These are phyloP conservation scores for Gloeostereum incarnatum DNA, from an alignment of 768 basidiomycete genomes.

Conservation along the genomic window DNA sequence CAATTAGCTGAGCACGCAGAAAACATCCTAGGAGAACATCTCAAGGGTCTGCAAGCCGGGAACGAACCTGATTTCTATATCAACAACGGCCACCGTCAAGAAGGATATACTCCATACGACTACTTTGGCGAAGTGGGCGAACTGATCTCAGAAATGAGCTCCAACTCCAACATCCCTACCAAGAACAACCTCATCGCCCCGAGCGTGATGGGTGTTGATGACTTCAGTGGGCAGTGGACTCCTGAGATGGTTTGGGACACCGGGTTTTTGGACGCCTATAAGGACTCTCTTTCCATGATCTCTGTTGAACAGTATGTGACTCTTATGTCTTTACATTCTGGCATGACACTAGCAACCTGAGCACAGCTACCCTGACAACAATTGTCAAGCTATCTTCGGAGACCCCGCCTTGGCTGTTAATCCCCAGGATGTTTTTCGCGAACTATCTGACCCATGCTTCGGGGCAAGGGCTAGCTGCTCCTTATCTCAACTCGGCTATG, in stretches of 20 bases:
- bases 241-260: slow-evolving; percentile 46
- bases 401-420: slow-evolving; percentile 23
- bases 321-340: neutral
- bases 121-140: slow-evolving; percentile 49
- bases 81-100: neutral
- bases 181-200: slow-evolving; percentile 50
- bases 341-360: neutral
- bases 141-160: slow-evolving; percentile 32
- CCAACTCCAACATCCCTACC: slow-evolving; percentile 20
- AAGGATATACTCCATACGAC: slow-evolving; percentile 18
- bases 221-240: slow-evolving; percentile 44
- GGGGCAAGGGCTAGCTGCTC: slow-evolving; percentile 33
- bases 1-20: slow-evolving; percentile 18
- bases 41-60: slow-evolving; percentile 38
- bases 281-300: slow-evolving; percentile 29
- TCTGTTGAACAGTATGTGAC: slow-evolving; percentile 45
- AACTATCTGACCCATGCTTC: slow-evolving; percentile 52
- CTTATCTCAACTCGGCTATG: slow-evolving; percentile 39
- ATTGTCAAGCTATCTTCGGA: slow-evolving; percentile 40
- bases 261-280: slow-evolving; percentile 38
- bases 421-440: slow-evolving; percentile 41
- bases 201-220: slow-evolving; percentile 31
- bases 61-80: slow-evolving; percentile 50
- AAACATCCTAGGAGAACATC: slow-evolving; percentile 33
- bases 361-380: slow-evolving; percentile 26